Conservation (phyloP, 768 basidiomycete species). For the Tylopilus cervinicoccineus region DNA sequence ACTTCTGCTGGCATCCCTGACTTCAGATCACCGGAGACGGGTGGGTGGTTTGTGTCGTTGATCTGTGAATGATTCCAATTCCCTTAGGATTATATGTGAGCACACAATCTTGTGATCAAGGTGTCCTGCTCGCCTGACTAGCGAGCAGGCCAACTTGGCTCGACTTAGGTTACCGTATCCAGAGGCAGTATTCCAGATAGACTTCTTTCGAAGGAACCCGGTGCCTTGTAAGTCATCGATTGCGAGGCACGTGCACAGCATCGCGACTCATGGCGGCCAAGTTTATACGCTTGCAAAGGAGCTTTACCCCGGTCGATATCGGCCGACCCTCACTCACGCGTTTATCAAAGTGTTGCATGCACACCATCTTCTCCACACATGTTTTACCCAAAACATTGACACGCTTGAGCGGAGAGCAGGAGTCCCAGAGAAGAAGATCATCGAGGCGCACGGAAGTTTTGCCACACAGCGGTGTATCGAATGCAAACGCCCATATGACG, state of each 20-base stretch:
- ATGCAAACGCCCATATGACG: conserved; percentile 58
- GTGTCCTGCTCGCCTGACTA: not conserved
- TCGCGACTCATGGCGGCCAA: conserved; percentile 17
- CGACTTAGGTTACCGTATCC: conserved; percentile 82
- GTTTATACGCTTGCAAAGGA: conserved; percentile 93
- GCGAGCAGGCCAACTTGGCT: conserved; percentile 65
- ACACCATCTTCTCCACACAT: conserved; percentile 64
- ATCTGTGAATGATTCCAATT: not conserved
- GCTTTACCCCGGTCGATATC: conserved; percentile 85
- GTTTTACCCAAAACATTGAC: conserved; percentile 92
- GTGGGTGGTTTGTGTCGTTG: conserved; percentile 34
- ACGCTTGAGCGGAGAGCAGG: conserved; percentile 86
- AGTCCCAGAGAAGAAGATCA: conserved; percentile 64
- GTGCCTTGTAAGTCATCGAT: conserved; percentile 57
- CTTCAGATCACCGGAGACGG: conserved; percentile 83
- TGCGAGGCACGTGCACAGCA: not conserved
- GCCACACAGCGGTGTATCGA: conserved; percentile 81
- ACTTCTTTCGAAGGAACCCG: conserved; percentile 78
- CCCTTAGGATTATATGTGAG: conserved; percentile 29
- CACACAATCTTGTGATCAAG: not conserved
- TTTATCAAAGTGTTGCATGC: conserved; percentile 81
- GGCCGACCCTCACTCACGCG: conserved; percentile 86
- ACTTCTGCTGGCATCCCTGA: conserved; percentile 86
- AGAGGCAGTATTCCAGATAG: conserved; percentile 93
- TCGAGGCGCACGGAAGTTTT: conserved; percentile 97